Evolutionary conservation across 306 rosid species (phyloP).

Genomic region (Acacia melanoxylon): DNA sequence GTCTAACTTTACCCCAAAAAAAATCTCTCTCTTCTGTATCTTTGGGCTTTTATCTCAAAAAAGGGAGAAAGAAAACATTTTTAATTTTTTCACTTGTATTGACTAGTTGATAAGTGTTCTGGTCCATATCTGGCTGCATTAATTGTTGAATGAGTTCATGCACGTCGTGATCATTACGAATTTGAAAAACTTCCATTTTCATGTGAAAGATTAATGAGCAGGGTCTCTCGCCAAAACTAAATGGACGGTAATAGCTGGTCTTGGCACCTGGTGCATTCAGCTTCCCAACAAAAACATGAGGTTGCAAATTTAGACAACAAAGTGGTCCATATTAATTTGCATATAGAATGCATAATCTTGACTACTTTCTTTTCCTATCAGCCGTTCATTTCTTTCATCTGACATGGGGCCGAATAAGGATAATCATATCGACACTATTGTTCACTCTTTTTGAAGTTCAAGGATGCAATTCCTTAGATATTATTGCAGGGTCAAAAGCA

Average conservation of each 20-base stretch:
- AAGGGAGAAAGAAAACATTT: neutral
- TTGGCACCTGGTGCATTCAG: neutral
- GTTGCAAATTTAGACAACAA: neutral
- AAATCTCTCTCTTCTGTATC: no score
- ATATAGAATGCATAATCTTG: neutral
- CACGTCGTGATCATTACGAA: constrained; percentile 31
- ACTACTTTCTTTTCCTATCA: neutral
- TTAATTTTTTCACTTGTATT: neutral
- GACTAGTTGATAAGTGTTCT: neutral
- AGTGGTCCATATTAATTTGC: constrained; percentile 3
- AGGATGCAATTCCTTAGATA: neutral
- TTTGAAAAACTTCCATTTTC: constrained; percentile 20
- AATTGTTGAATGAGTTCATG: neutral
- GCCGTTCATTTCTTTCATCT: neutral
- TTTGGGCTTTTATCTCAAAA: no score
- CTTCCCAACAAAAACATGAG: neutral
- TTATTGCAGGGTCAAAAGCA: neutral
- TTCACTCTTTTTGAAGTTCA: neutral
- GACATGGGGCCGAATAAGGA: constrained; percentile 4
- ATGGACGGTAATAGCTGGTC: constrained; percentile 35
- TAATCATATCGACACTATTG: neutral
- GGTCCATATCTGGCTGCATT: constrained; percentile 10
- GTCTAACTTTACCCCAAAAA: no score
- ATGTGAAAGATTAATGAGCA: constrained; percentile 10
- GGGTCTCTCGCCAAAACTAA: neutral